Evolutionary conservation across 345 rosid species (phyloP).

Genomic region (Bruguiera parviflora): DNA sequence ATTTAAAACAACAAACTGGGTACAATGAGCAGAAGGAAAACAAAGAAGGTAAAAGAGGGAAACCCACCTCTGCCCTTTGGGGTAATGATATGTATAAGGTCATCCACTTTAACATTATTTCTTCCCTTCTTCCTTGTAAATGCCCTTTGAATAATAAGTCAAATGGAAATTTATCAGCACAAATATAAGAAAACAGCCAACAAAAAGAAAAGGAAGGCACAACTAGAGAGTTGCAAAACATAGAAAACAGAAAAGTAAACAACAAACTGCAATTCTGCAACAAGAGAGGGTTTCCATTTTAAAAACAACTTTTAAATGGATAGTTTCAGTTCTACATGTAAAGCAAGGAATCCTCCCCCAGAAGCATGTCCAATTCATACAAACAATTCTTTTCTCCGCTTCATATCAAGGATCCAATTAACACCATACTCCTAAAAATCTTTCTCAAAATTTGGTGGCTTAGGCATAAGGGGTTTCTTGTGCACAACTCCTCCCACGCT

Average conservation of each 20-base stretch:
- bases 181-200: not conserved
- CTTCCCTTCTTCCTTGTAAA: slow-evolving; percentile 77
- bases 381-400: not conserved
- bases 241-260: too few relatives aligned
- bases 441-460: too few relatives aligned
- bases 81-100: slow-evolving; percentile 67
- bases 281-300: too few relatives aligned
- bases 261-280: too few relatives aligned
- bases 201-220: not conserved
- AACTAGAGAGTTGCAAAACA: too few relatives aligned
- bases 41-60: not conserved
- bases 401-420: not conserved
- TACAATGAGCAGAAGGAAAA: not conserved
- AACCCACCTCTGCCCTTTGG: slow-evolving; percentile 82
- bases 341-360: too few relatives aligned
- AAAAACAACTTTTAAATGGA: not conserved
- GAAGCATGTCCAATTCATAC: not conserved
- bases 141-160: slow-evolving; percentile 37
- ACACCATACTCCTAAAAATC: not conserved
- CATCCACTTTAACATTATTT: slow-evolving; percentile 79
- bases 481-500: too few relatives aligned
- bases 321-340: not conserved
- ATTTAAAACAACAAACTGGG: not conserved
- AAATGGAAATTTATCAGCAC: not conserved
- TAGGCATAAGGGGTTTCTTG: too few relatives aligned